Evolutionary conservation across 1,284 basidiomycete species (phyloP), one percentile per base, ranked within the genome.

Genomic region (Peniophora sp.): DNA sequence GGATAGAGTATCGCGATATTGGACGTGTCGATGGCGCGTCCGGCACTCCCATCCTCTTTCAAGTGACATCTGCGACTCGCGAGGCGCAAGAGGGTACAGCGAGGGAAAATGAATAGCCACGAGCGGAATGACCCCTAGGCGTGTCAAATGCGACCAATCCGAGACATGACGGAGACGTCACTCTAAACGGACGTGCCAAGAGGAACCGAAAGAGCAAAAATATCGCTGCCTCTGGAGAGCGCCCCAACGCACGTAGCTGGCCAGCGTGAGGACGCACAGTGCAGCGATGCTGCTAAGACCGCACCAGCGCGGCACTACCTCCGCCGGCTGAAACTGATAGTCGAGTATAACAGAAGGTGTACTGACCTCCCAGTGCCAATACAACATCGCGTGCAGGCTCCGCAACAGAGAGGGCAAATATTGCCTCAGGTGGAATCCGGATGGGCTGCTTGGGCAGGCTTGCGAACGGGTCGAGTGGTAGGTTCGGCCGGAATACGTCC

Each of bases 401-500:
- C 9, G 62, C 52, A 14, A 54, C 53, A 47, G 58, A 58, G 46
- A 59, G 51, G 36, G 59, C 60, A 17, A 32, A 42, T 11, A 66
- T 59, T 18, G 53, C 56, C 43, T 65, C 62, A 49, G 66, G 54
- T 47, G 62, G 58, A 15, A 72, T 52, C 35, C 60, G 59, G 67
- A 74, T 73, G 14, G 71, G 72, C 24, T 66, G 62, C 43, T 62
- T 62, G 22, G 59, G 54, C 39, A 51, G 51, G 35, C 62, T 60
- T n/a, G 61, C 60, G 56, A 78, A 78, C 14, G 77, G 78, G 58
- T 79, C 75, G 49, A 71, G 56, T 3, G 77, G 77, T 12, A 78
- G 70, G 22, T 68, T 67, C 3, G 77, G 75, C 18, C 69, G 70
- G 64, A 79, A 78, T n/a, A 66, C 65, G 52, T 72, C 68, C 15